A percentile compares a stretch with the other conserved stretches of the same genome.
Evolutionary conservation across 2,329 filamentous ascomycete genomes (phyloP).

Genomic region (Colletotrichum navitas): DNA sequence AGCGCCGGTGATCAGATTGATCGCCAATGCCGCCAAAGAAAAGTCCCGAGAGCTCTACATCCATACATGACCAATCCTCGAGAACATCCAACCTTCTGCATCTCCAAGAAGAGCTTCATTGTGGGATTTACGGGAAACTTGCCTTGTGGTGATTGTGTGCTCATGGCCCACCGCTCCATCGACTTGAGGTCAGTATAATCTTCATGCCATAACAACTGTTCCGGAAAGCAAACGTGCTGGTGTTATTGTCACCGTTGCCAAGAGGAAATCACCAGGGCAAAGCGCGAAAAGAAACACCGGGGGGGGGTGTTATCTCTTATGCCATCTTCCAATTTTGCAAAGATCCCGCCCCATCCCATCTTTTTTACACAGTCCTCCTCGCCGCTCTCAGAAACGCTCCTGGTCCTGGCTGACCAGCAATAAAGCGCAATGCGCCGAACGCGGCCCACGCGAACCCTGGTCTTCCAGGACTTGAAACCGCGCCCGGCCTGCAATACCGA

Average conservation of each 20-base stretch:
- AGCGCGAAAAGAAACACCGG: constrained; percentile 2
- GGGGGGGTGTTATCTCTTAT: constrained; percentile 14
- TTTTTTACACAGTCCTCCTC: neutral
- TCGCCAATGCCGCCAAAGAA: constrained; percentile 26
- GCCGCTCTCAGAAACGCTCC: neutral
- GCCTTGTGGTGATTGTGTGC: neutral
- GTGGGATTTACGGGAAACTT: neutral
- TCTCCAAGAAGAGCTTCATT: neutral
- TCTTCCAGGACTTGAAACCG: constrained; percentile 28
- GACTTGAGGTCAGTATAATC: neutral
- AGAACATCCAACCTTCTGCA: too few species aligned
- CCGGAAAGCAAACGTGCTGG: neutral
- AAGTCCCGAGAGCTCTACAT: constrained; percentile 9
- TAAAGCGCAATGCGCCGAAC: constrained; percentile 7
- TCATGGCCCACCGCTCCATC: neutral
- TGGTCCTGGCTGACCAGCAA: constrained; percentile 9
- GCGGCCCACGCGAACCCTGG: constrained; percentile 15
- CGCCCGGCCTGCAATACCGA: constrained; percentile 16
- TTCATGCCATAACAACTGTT: neutral
- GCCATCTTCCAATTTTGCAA: constrained; percentile 8
- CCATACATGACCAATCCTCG: neutral
- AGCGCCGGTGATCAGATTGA: constrained; percentile 33
- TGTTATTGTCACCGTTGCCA: neutral
- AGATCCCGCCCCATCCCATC: neutral
- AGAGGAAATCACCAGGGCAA: neutral